Evolutionary conservation across 768 basidiomycete species (phyloP).

Genomic region (Mycena polygramma): DNA sequence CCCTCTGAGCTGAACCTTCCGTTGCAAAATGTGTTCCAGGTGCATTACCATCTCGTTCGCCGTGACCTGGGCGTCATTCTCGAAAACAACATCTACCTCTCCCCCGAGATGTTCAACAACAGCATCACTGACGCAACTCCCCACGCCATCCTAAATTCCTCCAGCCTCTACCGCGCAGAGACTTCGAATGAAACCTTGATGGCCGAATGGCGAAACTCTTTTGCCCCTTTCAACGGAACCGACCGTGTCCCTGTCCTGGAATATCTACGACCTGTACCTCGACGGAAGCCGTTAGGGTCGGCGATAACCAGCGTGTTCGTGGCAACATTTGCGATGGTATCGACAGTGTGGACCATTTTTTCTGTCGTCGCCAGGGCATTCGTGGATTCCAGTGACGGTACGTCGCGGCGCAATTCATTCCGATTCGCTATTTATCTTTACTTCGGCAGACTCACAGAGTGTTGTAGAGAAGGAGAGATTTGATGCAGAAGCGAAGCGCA

Average conservation of each 20-base stretch:
- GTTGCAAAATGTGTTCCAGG: background rate
- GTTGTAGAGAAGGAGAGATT: too few relatives aligned
- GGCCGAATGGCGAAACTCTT: background rate
- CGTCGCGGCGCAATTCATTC: background rate
- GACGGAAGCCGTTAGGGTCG: background rate
- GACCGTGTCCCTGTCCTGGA: background rate
- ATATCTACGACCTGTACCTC: conserved; percentile 3
- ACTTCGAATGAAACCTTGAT: conserved; percentile 1
- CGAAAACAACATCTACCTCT: background rate
- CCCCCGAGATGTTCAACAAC: background rate
- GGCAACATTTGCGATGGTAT: background rate
- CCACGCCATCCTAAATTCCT: too few relatives aligned
- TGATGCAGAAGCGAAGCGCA: background rate
- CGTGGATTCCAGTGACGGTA: background rate
- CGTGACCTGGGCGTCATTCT: background rate
- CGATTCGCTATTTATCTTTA: background rate
- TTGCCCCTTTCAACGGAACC: background rate
- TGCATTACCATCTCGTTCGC: background rate
- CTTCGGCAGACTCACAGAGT: background rate
- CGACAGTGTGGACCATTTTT: conserved; percentile 3
- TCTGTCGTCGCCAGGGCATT: background rate
- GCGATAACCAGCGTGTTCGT: background rate
- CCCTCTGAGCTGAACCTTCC: background rate
- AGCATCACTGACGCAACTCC: background rate
- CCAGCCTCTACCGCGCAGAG: background rate